Percentiles rank a stretch among this genome's conserved stretches.
These are phyloP conservation scores for Pseudoturritis turrita DNA, from an alignment of 345 rosid species.

Conservation along the genomic window DNA sequence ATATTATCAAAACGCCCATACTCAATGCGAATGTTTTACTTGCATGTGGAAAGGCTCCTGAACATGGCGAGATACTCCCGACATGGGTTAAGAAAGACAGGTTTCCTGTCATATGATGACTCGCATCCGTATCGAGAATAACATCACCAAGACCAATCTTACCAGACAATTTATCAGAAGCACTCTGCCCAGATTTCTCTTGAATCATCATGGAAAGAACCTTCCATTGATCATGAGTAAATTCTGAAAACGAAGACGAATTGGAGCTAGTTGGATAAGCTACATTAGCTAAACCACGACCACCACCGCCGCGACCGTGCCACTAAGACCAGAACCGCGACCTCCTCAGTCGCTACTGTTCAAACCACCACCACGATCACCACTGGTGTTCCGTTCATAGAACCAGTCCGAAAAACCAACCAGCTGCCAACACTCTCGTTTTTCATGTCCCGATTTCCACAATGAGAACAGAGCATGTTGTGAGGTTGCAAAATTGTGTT, in stretches of 20 bases:
- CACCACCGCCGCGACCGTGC: neutral
- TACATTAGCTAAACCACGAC: neutral
- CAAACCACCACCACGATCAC: no score
- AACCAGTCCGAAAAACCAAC: constrained; percentile 28
- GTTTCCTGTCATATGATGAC: no score
- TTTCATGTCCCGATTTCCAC: neutral
- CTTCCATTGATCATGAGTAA: neutral
- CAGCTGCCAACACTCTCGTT: neutral
- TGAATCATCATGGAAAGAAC: neutral
- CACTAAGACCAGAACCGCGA: neutral
- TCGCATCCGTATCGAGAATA: no score
- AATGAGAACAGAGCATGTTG: neutral
- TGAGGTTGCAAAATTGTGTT: constrained; percentile 24
- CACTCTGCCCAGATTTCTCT: neutral
- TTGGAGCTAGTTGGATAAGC: neutral
- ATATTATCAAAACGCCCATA: no score
- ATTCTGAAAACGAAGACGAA: neutral
- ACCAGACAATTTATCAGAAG: no score
- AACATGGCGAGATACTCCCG: no score
- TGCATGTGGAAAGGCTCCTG: no score
- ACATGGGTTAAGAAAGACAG: no score
- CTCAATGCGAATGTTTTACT: no score
- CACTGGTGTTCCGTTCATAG: no score
- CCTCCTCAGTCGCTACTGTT: constrained; percentile 24
- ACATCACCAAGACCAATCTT: no score